phyloP scores from a whole-genome alignment of 371 early-diverging fungal genomes.

The Umbelopsis sp. region DNA sequence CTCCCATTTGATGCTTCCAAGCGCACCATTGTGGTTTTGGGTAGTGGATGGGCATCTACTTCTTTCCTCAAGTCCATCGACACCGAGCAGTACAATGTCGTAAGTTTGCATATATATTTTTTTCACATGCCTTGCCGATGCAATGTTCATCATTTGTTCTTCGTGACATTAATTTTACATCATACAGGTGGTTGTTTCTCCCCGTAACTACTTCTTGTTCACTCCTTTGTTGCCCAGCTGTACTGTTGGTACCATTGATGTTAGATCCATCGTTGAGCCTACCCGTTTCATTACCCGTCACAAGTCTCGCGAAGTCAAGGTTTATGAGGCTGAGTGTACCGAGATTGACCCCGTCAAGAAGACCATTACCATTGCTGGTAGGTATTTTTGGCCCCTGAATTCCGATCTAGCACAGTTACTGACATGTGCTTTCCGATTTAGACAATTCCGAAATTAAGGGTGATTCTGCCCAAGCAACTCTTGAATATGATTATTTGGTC shows the following conservation, averaged over 20 bases:
- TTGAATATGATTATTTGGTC: constrained; percentile 89
- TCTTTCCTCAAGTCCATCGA: constrained; percentile 78
- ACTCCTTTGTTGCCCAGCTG: constrained; percentile 88
- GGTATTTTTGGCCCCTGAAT: constrained; percentile 24
- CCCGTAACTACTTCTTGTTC: constrained; percentile 93
- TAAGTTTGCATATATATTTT: constrained; percentile 31
- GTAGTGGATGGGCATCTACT: constrained; percentile 86
- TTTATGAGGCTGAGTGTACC: constrained; percentile 87
- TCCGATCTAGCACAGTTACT: background rate
- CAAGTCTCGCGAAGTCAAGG: constrained; percentile 81
- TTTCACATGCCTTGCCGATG: background rate
- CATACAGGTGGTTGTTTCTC: constrained; percentile 72
- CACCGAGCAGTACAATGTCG: constrained; percentile 77
- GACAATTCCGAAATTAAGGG: constrained; percentile 79
- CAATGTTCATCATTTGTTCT: constrained; percentile 22
- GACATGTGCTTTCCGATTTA: constrained; percentile 29
- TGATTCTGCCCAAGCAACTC: constrained; percentile 51
- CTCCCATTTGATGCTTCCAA: constrained; percentile 71
- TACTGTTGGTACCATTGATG: constrained; percentile 86
- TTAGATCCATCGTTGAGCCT: constrained; percentile 84
- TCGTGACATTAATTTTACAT: constrained; percentile 16
- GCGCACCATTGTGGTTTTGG: constrained; percentile 80
- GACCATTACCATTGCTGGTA: constrained; percentile 70
- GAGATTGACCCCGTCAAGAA: constrained; percentile 80
- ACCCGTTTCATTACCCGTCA: constrained; percentile 85